These are phyloP conservation scores for Sonneratia caseolaris DNA, from an alignment of 345 rosid species.

Conservation along the genomic window DNA sequence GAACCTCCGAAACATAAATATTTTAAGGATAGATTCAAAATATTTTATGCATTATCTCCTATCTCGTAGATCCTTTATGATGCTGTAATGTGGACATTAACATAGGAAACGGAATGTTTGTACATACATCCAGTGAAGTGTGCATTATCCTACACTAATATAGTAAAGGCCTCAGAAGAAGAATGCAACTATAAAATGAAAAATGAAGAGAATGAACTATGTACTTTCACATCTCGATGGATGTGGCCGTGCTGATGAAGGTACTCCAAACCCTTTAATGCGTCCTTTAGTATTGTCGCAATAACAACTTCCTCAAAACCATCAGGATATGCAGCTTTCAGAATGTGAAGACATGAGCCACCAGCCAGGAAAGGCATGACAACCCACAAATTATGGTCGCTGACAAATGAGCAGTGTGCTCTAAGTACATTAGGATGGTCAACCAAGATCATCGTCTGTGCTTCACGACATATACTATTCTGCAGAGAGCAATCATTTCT, in stretches of 20 bases:
- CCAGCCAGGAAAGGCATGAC: conserved; percentile 98
- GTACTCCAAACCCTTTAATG: conserved; percentile 83
- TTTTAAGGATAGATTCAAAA: no score
- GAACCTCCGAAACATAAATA: background rate
- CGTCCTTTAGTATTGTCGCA: conserved; percentile 79
- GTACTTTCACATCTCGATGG: conserved; percentile 93
- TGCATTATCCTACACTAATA: background rate
- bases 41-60: background rate
- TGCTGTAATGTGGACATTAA: background rate
- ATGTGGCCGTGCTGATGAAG: conserved; percentile 99
- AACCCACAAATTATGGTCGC: conserved; percentile 87
- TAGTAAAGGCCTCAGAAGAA: background rate
- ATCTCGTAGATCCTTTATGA: background rate
- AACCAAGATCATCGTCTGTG: conserved; percentile 91
- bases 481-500: conserved; percentile 10
- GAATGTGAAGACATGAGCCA: conserved; percentile 92
- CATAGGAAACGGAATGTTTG: background rate
- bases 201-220: conserved; percentile 9
- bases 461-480: conserved; percentile 83
- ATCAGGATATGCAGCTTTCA: conserved; percentile 90
- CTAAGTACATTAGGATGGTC: conserved; percentile 89
- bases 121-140: background rate
- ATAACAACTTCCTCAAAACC: conserved; percentile 92
- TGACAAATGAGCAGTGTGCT: conserved; percentile 91
- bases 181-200: background rate